These are phyloP conservation scores for Sclerotinia minor DNA, from an alignment of 2,329 filamentous ascomycete genomes.

Conservation along the genomic window DNA sequence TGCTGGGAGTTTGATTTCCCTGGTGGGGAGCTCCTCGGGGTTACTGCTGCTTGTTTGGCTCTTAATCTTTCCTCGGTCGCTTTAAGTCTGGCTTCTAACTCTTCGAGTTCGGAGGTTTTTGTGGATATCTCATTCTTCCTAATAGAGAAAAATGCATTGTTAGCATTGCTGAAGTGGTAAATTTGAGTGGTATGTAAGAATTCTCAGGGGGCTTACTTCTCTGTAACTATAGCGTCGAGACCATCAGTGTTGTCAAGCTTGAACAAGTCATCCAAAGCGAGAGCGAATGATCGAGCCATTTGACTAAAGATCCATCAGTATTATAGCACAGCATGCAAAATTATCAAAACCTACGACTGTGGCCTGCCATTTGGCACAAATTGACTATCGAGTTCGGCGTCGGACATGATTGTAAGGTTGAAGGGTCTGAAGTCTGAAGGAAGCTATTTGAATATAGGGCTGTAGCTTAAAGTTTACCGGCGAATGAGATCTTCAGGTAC, in stretches of 20 bases:
- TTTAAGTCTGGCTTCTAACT: constrained; percentile 78
- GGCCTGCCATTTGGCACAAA: constrained; percentile 76
- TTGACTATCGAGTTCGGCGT: constrained; percentile 71
- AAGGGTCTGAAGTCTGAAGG: constrained; percentile 2
- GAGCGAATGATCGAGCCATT: constrained; percentile 82
- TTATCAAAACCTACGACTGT: constrained; percentile 68
- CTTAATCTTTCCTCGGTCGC: constrained; percentile 81
- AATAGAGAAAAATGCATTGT: constrained; percentile 21
- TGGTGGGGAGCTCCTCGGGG: constrained; percentile 20
- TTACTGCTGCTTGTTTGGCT: constrained; percentile 24
- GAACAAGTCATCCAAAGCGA: constrained; percentile 85
- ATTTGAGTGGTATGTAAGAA: constrained; percentile 11
- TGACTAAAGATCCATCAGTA: constrained; percentile 56
- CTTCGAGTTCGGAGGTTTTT: constrained; percentile 78
- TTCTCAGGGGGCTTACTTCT: constrained; percentile 60
- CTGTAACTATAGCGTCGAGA: constrained; percentile 72
- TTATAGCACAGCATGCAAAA: neutral
- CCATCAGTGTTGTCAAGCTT: constrained; percentile 77
- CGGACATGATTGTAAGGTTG: constrained; percentile 45
- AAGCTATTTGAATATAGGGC: constrained; percentile 17
- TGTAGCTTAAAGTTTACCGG: neutral
- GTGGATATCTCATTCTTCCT: constrained; percentile 79
- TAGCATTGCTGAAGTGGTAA: neutral
- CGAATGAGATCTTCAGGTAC: constrained; percentile 12
- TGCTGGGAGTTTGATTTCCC: neutral